These are phyloP conservation scores for Paxillus rubicundulus DNA, from an alignment of 768 basidiomycete genomes.

Conservation along the genomic window DNA sequence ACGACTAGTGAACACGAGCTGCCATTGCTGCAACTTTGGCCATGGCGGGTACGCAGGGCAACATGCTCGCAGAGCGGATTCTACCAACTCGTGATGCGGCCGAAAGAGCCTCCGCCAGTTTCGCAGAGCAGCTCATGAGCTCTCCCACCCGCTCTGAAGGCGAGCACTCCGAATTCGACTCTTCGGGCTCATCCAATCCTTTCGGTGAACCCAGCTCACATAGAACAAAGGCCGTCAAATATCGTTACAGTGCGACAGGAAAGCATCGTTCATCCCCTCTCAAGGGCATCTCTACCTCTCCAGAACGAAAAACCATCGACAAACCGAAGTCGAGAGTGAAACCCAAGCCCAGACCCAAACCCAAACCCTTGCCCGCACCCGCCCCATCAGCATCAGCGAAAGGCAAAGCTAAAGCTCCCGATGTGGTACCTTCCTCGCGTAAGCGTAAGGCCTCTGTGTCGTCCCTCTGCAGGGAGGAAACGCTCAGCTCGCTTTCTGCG, in stretches of 20 bases:
- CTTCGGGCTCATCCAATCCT: slow-evolving; percentile 14
- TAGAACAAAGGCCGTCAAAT: slow-evolving; percentile 28
- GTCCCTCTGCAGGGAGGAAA: slow-evolving; percentile 8
- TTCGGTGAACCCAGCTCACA: slow-evolving; percentile 24
- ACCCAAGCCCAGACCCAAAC: neutral
- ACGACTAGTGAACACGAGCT: neutral
- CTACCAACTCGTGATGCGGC: slow-evolving; percentile 36
- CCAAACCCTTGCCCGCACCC: slow-evolving; percentile 1
- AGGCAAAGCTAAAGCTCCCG: slow-evolving; percentile 6
- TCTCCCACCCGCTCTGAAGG: slow-evolving; percentile 23
- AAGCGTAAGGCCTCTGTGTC: slow-evolving; percentile 28
- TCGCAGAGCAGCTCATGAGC: slow-evolving; percentile 34
- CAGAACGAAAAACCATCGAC: slow-evolving; percentile 14
- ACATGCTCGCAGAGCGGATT: slow-evolving; percentile 8
- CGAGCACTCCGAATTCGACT: slow-evolving; percentile 1
- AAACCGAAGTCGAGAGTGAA: slow-evolving; percentile 12
- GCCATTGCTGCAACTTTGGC: neutral
- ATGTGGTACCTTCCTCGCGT: slow-evolving; percentile 18
- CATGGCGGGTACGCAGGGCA: slow-evolving; percentile 12
- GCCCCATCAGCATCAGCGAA: slow-evolving; percentile 6
- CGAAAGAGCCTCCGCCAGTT: slow-evolving; percentile 28
- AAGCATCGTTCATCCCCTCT: slow-evolving; percentile 34
- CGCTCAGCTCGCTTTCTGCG: slow-evolving; percentile 5
- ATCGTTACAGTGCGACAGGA: slow-evolving; percentile 31
- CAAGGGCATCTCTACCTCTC: slow-evolving; percentile 32